Evolutionary conservation across 306 rosid genomes (phyloP).

Genomic region (Lagenaria siceraria): DNA sequence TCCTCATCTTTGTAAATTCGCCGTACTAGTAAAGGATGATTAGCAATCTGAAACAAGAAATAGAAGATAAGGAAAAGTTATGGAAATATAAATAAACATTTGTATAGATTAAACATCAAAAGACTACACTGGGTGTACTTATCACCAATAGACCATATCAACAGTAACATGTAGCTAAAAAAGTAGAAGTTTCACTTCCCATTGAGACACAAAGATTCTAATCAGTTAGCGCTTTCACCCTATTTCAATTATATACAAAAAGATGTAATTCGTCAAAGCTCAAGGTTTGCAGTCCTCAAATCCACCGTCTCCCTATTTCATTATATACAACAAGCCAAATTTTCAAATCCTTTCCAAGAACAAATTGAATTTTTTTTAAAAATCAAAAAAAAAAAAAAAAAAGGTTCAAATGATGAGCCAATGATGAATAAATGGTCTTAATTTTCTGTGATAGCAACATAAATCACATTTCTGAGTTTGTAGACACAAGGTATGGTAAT

Average conservation of each 20-base stretch:
- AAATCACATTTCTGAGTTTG: no score
- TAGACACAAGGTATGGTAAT: no score
- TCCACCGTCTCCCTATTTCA: no score
- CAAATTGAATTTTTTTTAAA: no score
- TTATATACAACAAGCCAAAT: no score
- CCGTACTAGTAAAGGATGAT: constrained; percentile 92
- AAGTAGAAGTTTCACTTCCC: not conserved
- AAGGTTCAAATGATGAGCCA: no score
- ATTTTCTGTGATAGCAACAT: not conserved
- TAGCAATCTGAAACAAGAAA: constrained; percentile 61
- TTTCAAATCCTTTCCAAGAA: no score
- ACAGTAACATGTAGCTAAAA: not conserved
- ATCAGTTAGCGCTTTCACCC: no score
- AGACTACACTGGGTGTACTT: not conserved
- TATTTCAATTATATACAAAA: no score
- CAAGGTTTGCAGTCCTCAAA: no score
- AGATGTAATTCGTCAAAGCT: no score
- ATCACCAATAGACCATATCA: not conserved
- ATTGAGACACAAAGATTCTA: not conserved
- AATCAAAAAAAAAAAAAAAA: no score
- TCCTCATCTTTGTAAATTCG: constrained; percentile 75
- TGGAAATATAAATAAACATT: not conserved
- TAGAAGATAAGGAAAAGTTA: not conserved
- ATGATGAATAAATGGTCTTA: not conserved
- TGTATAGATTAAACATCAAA: not conserved